Evolutionary conservation across 345 rosid genomes (phyloP).

Genomic region (Moricandia arvensis): DNA sequence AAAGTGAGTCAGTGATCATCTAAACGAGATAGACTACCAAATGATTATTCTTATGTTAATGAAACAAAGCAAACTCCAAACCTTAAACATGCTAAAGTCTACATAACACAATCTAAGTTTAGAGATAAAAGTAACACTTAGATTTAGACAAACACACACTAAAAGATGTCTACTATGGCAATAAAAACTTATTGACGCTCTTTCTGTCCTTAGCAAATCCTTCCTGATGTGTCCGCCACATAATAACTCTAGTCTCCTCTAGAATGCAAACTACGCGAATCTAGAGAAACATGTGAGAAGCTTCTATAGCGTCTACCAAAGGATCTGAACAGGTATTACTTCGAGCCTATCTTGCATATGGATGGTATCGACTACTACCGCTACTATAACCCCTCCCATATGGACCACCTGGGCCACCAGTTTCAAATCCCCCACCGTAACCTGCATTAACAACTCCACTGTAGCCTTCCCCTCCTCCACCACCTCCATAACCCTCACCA

Average conservation of each 20-base stretch:
- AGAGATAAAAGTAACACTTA: constrained; percentile 19
- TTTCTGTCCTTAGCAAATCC: constrained; percentile 36
- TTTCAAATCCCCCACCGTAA: constrained; percentile 64
- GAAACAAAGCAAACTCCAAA: constrained; percentile 26
- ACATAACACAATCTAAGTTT: constrained; percentile 35
- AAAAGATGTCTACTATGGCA: constrained; percentile 7
- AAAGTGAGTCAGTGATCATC: constrained; percentile 4
- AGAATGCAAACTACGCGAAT: constrained; percentile 36
- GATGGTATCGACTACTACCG: constrained; percentile 98
- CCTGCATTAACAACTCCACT: no score
- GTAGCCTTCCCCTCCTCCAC: constrained; percentile 60
- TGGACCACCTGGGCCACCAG: constrained; percentile 87
- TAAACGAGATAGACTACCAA: constrained; percentile 22
- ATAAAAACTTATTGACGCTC: constrained; percentile 1
- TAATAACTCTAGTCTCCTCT: constrained; percentile 32
- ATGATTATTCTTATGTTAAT: constrained; percentile 14
- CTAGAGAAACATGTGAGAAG: constrained; percentile 27
- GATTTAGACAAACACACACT: constrained; percentile 14
- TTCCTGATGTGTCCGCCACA: constrained; percentile 35
- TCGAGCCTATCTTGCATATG: constrained; percentile 70
- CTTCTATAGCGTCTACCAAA: constrained; percentile 30
- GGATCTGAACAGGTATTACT: constrained; percentile 20
- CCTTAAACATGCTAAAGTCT: constrained; percentile 34
- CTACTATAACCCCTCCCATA: constrained; percentile 85
- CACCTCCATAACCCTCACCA: constrained; percentile 77